Evolutionary conservation across 768 basidiomycete genomes (phyloP), one percentile per base, ranked within the genome.

Genomic region (Grammothele lineata): DNA sequence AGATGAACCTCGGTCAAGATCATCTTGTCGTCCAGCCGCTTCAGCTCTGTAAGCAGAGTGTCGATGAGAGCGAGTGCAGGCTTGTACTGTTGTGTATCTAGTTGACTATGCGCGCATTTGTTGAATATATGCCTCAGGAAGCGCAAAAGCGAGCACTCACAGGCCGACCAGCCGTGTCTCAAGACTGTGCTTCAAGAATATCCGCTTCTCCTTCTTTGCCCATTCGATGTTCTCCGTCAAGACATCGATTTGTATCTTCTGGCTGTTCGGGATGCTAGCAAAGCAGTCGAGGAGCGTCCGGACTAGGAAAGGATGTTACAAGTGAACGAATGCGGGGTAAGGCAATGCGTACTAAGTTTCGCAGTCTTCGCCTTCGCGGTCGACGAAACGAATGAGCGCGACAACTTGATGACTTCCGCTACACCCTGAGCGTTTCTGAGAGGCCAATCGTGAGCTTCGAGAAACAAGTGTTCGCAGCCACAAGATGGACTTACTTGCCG

Each of bases 301-400:
- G 68, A 97, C 93, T 96, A 53, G 19, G 17, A 11, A 5, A 5
- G 23, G n/a, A 15, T 7, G 22, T 48, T 17, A 43, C 36, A n/a
- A 23, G 14, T 19, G 11, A 3, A 47, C 5, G 32, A 23, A 38
- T 21, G 42, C 19, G 1, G 37, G 14, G 41, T 25, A 11, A 3
- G 24, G 25, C 14, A 18, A 22, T 40, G 49, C 84, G 57, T 52
- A 92, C 92, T 95, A 54, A 97, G 81, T 70, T 95, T 95, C 3
- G 93, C 93, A 0, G 95, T 96, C 68, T 97, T 96, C 1, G 93
- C 94, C 67, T 97, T 97, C 14, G 94, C 94, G 0, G 92, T 89
- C n/a, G 87, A 86, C 0, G 89, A 84, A 78, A 95, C 89, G 72
- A 94, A 92, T 10, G 66, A 60, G 0, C 92, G 73, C 0, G 90